Percentiles rank a stretch among this genome's conserved stretches.
phyloP scores from a whole-genome alignment of 2,329 filamentous ascomycete genomes.

The Aspergillus tubingensis region DNA sequence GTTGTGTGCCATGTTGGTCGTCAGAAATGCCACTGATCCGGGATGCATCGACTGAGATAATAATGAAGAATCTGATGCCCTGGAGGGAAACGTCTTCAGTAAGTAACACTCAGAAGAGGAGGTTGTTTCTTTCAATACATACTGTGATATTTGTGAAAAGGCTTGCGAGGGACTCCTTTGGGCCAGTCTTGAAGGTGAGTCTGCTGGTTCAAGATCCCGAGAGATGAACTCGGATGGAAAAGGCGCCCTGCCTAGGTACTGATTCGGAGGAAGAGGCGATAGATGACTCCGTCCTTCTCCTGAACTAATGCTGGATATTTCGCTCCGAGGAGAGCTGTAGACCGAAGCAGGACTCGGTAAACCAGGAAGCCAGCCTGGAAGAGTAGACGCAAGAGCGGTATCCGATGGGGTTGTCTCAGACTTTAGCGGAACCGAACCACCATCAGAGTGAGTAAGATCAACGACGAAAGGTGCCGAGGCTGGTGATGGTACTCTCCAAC shows the following conservation, averaged over 20 bases:
- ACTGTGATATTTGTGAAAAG: neutral
- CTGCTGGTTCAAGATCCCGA: neutral
- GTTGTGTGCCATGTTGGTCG: conserved; percentile 34
- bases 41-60: conserved; percentile 6
- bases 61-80: neutral
- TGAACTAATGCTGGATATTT: conserved; percentile 1
- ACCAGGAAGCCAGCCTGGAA: conserved; percentile 1
- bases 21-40: conserved; percentile 24
- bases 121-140: neutral
- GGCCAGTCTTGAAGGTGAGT: neutral
- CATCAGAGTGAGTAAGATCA: neutral
- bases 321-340: neutral
- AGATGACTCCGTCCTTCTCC: neutral
- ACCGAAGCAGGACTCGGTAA: neutral
- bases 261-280: neutral
- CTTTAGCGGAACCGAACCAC: neutral
- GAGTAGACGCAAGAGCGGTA: neutral
- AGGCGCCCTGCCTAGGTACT: neutral
- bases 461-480: conserved; percentile 1
- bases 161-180: neutral
- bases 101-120: neutral
- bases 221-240: neutral
- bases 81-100: neutral
- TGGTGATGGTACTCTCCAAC: neutral
- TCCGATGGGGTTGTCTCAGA: neutral